phyloP scores from a whole-genome alignment of 1,284 basidiomycete species.

The Neonothopanus nambi region DNA sequence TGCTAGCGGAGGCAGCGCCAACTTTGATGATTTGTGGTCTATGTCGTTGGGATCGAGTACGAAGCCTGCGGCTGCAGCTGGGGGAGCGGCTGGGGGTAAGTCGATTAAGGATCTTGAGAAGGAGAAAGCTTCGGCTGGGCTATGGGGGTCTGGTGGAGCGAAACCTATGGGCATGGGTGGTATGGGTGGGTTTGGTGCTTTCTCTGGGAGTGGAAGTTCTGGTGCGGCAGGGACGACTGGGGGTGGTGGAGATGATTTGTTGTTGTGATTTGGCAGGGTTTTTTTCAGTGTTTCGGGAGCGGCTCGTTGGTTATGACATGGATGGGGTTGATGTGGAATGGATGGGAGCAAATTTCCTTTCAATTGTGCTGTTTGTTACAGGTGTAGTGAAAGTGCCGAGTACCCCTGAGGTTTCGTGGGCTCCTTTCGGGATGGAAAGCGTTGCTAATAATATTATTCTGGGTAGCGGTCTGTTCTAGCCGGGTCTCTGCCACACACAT shows the following conservation, averaged over 20 bases:
- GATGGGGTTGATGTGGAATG: background rate
- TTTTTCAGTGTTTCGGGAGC: no score
- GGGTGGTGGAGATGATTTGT: slow-evolving; percentile 50
- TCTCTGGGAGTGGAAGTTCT: slow-evolving; percentile 35
- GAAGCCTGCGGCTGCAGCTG: slow-evolving; percentile 32
- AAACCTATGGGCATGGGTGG: no score
- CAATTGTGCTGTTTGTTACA: no score
- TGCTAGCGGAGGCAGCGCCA: slow-evolving; percentile 37
- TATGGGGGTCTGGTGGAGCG: slow-evolving; percentile 55
- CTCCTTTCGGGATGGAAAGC: no score
- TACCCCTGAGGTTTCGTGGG: no score
- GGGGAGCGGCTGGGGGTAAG: slow-evolving; percentile 51
- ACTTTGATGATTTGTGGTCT: slow-evolving; percentile 91
- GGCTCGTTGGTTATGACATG: background rate
- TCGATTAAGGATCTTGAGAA: slow-evolving; percentile 86
- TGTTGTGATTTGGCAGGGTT: slow-evolving; percentile 34
- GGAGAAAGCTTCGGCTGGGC: slow-evolving; percentile 76
- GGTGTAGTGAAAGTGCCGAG: no score
- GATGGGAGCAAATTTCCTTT: no score
- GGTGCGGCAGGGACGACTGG: slow-evolving; percentile 22
- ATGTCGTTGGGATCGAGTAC: slow-evolving; percentile 66
- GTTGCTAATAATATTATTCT: no score
- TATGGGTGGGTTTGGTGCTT: slow-evolving; percentile 52
- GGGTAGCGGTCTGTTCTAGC: no score
- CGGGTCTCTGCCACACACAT: no score